These are phyloP conservation scores for Trichoderma erinaceum DNA, from an alignment of 495 filamentous ascomycete genomes.

Conservation along the genomic window DNA sequence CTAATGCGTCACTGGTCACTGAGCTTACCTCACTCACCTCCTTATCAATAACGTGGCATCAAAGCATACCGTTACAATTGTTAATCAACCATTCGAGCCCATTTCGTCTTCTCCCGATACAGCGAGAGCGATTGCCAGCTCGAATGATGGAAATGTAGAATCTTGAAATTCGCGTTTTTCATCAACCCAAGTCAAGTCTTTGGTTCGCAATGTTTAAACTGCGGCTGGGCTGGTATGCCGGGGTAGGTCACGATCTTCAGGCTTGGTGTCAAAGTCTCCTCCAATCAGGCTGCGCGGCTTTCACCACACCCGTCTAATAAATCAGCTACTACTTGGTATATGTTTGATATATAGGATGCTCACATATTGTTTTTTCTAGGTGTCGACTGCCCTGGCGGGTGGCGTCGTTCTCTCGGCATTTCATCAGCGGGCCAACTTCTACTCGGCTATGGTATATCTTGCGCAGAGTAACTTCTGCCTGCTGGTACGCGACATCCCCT, in stretches of 20 bases:
- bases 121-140: not conserved
- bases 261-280: constrained; percentile 16
- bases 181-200: constrained; percentile 17
- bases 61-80: constrained; percentile 14
- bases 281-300: not conserved
- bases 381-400: constrained; percentile 70
- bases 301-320: not conserved
- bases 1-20: not conserved
- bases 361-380: constrained; percentile 35
- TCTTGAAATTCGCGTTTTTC: constrained; percentile 22
- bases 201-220: constrained; percentile 32
- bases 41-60: constrained; percentile 15
- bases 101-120: too few relatives aligned
- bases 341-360: not conserved
- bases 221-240: constrained; percentile 52
- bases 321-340: not conserved
- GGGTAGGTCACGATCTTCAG: constrained; percentile 37
- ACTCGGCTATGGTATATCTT: constrained; percentile 91
- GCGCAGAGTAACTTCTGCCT: constrained; percentile 91
- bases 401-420: constrained; percentile 83
- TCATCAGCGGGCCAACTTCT: constrained; percentile 94
- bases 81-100: constrained; percentile 4
- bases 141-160: constrained; percentile 24
- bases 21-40: not conserved
- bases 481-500: constrained; percentile 54